Conservation (phyloP, 257 asterid genomes). For the Lycium ferocissimum region DNA sequence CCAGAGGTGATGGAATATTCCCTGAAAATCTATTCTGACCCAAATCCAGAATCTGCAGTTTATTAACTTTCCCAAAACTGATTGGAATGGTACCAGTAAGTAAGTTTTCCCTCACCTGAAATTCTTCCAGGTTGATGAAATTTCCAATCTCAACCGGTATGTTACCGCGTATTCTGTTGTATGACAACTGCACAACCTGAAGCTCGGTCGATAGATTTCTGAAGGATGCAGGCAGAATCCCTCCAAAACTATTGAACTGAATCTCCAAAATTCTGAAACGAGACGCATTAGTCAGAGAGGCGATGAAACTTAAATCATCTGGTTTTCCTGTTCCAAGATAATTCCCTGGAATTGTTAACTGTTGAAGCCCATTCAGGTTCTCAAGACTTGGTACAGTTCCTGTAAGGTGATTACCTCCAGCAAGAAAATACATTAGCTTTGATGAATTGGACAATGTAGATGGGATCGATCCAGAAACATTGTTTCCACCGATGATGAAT, state of each 20-base stretch:
- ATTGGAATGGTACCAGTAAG: slow-evolving; percentile 37
- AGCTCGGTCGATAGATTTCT: slow-evolving; percentile 33
- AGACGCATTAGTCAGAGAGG: slow-evolving; percentile 29
- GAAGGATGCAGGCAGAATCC: slow-evolving; percentile 32
- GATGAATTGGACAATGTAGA: slow-evolving; percentile 35
- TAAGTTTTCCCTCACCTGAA: slow-evolving; percentile 30
- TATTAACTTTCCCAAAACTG: slow-evolving; percentile 31
- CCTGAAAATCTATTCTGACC: slow-evolving; percentile 33
- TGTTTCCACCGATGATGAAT: slow-evolving; percentile 37
- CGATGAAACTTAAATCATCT: slow-evolving; percentile 36
- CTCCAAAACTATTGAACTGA: slow-evolving; percentile 31
- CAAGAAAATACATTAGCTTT: slow-evolving; percentile 24
- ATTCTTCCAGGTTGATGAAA: slow-evolving; percentile 22
- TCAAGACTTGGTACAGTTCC: slow-evolving; percentile 39
- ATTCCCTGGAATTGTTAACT: slow-evolving; percentile 22
- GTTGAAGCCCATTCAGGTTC: slow-evolving; percentile 33
- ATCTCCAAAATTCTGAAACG: slow-evolving; percentile 27
- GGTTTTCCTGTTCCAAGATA: slow-evolving; percentile 30
- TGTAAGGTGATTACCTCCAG: slow-evolving; percentile 28
- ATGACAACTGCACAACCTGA: neutral
- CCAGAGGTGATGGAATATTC: slow-evolving; percentile 34
- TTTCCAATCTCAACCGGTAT: slow-evolving; percentile 39
- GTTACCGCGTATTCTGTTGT: slow-evolving; percentile 35
- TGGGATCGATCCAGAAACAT: slow-evolving; percentile 36
- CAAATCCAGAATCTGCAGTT: slow-evolving; percentile 29